Evolutionary conservation across 495 filamentous ascomycete species (phyloP), one percentile per base, ranked within the genome.

Genomic region (Aspergillus bridgeri): DNA sequence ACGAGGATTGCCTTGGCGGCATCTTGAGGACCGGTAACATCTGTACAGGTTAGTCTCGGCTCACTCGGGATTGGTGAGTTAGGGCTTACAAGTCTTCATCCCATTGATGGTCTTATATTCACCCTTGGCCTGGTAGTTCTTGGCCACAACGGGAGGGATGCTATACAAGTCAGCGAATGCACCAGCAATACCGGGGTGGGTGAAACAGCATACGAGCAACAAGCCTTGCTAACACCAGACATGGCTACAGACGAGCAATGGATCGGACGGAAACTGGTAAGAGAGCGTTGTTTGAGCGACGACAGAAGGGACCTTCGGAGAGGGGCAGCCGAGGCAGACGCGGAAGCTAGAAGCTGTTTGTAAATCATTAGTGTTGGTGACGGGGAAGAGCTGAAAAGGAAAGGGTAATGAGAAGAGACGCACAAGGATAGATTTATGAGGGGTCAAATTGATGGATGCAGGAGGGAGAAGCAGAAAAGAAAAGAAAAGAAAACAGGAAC

Each of bases 41-140:
- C 81, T 83, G 53, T 4, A 44, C 18, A 5, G 9, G 48, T 69
- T 56, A 66, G 60, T 42, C 11, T 25, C 1, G 48, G 11, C 17
- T 46, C 17, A 45, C 19, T 6, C 6, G 13, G 1, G 6, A 15
- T n/a, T 2, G 48, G 17, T 8, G 11, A 23, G n/a, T 7, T 29
- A 19, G 18, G 17, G 64, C 77, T 20, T 70, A 87, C 84, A 88
- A 48, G 82, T 85, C 71, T 86, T 83, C 65, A 84, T 56, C 60
- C 83, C 83, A 71, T 80, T 78, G 68, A 85, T 72, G 44, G 77
- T 81, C 63, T 83, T 79, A 65, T 84, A 87, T 65, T 78, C 71
- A 52, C 84, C 84, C 68, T 87, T 87, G 60, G 76, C 65, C 57
- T 79, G 65, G 70, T 87, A 88, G 54, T 70, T 80, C 59, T 83